Evolutionary conservation across 179 eudicot species (phyloP), one percentile per base, ranked within the genome.

Genomic region (Beta macrorhiza): DNA sequence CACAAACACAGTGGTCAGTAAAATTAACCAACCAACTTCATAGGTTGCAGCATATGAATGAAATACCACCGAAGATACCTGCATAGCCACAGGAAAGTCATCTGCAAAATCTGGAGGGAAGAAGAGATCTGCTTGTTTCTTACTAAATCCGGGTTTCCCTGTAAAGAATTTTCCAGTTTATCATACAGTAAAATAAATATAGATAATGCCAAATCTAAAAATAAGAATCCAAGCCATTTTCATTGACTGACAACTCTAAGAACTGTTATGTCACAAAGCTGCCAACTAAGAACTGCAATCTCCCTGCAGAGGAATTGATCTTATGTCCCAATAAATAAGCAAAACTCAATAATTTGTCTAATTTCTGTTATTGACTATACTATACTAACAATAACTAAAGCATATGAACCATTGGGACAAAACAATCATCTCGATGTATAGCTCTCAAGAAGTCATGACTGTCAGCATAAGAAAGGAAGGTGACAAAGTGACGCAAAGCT

Each of bases 1-100:
- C 4, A 19, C 68, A 45, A 59, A n/a, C 44, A 44, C 56, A 61
- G 8, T 19, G 29, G 55, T 62, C 61, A 11, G 44, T 44, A 2
- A 20, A 62, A 44, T 20, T 44, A 11, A 76, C 32, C 42, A 19
- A 20, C n/a, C 29, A 45, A 61, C 57, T 76, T 20, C 49, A 37
- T 10, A 19, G 3, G 8, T 96, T 11, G 93, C 94, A 82, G 90
- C 94, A 84, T 92, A 92, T 42, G 37, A 32, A 57, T 17, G 45
- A 17, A 20, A 77, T 22, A 42, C 32, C 57, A 13, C n/a, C 47
- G 6, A 62, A 78, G 19, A 32, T 76, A 94, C 98, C 98, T 94
- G 98, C 98, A 94, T 94, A 69, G 97, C 84, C 69, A 94, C 98
- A 15, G 97, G 97, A 81, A 94, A 94, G 77, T 94, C 98, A 64